These are phyloP conservation scores for Pholiota microspora DNA, from an alignment of 768 basidiomycete species.

Conservation along the genomic window DNA sequence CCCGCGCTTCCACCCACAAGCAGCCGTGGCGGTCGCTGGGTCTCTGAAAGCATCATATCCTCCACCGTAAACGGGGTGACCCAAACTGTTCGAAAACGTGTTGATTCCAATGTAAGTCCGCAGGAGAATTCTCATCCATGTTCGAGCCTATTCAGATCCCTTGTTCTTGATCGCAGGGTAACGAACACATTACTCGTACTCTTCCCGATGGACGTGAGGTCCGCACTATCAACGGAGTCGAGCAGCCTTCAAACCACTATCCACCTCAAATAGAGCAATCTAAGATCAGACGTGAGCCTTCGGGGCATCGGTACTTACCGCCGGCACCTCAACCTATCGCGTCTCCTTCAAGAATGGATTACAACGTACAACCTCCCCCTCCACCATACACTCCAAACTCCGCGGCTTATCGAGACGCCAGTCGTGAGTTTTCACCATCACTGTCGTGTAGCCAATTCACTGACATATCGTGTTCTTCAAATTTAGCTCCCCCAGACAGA, in stretches of 20 bases:
- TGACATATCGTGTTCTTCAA: slow-evolving; percentile 8
- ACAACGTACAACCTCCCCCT: slow-evolving; percentile 18
- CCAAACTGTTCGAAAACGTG: slow-evolving; percentile 50
- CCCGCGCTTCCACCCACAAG: slow-evolving; percentile 27
- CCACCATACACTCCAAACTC: slow-evolving; percentile 22
- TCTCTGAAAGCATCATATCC: slow-evolving; percentile 55
- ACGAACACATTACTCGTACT: slow-evolving; percentile 67
- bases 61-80: slow-evolving; percentile 68
- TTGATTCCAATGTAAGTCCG: slow-evolving; percentile 55
- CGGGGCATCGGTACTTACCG: slow-evolving; percentile 16
- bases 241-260: slow-evolving; percentile 36
- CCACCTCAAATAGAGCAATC: slow-evolving; percentile 19
- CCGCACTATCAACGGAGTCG: slow-evolving; percentile 67
- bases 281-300: slow-evolving; percentile 16
- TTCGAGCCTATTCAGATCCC: slow-evolving; percentile 3
- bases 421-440: slow-evolving; percentile 19
- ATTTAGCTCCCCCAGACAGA: slow-evolving; percentile 11
- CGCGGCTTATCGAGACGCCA: slow-evolving; percentile 13
- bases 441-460: background rate
- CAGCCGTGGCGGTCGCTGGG: slow-evolving; percentile 35
- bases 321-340: slow-evolving; percentile 15
- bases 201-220: slow-evolving; percentile 67
- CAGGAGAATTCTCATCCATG: background rate
- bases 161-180: slow-evolving; percentile 47
- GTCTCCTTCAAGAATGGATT: slow-evolving; percentile 19